Evolutionary conservation across 2,329 filamentous ascomycete genomes (phyloP).

Genomic region (Trichophyton mentagrophytes): DNA sequence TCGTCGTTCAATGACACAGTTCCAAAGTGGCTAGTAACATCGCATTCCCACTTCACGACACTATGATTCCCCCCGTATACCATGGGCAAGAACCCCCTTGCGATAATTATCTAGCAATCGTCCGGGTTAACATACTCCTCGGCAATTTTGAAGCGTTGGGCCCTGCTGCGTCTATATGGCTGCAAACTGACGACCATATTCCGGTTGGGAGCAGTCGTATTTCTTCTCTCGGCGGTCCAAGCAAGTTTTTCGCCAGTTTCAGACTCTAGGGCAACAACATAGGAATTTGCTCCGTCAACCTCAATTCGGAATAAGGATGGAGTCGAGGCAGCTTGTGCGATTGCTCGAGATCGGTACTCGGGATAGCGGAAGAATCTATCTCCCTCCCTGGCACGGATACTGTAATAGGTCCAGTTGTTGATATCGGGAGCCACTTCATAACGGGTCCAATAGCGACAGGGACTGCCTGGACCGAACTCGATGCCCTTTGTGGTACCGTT

Average conservation of each 20-base stretch:
- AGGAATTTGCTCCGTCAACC: neutral
- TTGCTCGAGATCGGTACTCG: neutral
- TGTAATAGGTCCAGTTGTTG: neutral
- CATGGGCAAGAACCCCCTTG: too few relatives aligned
- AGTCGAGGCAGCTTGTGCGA: neutral
- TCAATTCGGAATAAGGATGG: neutral
- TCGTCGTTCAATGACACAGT: too few relatives aligned
- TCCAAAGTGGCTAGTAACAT: too few relatives aligned
- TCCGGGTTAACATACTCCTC: neutral
- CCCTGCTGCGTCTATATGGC: neutral
- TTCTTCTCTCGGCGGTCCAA: neutral
- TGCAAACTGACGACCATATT: neutral
- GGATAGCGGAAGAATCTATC: neutral
- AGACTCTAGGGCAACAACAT: neutral
- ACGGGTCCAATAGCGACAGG: neutral
- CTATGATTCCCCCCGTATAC: too few relatives aligned
- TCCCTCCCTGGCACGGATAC: neutral
- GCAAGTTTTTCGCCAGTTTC: neutral
- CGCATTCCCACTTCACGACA: too few relatives aligned
- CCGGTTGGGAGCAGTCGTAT: neutral
- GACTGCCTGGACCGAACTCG: neutral
- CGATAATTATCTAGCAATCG: neutral
- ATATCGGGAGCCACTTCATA: neutral
- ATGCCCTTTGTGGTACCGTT: neutral
- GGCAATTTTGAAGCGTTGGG: neutral